Evolutionary conservation across 495 filamentous ascomycete species (phyloP).

Genomic region (Paragyromitra xinjiangensis): DNA sequence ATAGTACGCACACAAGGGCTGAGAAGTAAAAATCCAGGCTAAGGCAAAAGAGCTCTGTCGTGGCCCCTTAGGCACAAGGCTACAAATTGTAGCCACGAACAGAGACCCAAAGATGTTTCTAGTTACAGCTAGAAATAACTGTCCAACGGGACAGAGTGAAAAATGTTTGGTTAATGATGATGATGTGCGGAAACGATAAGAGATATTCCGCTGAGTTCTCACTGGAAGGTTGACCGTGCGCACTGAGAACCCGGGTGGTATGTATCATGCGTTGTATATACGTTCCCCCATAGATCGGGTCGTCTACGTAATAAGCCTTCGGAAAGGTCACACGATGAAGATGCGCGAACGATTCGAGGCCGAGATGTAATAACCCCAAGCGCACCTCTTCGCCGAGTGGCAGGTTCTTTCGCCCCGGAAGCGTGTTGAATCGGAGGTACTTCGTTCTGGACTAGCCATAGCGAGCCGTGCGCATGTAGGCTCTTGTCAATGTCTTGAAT

Average conservation of each 20-base stretch:
- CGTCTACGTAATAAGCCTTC: background rate
- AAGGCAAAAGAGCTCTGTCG: background rate
- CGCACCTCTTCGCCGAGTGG: background rate
- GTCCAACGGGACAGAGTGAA: background rate
- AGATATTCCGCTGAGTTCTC: background rate
- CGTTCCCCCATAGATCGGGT: background rate
- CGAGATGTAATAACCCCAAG: background rate
- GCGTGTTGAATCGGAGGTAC: background rate
- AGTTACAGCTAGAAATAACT: background rate
- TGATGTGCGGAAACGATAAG: background rate
- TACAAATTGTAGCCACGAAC: background rate
- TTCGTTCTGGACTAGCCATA: background rate
- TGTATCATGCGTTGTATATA: constrained; percentile 7
- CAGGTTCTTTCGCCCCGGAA: background rate
- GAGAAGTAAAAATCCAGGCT: too few species aligned
- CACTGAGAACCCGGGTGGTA: background rate
- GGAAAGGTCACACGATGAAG: background rate
- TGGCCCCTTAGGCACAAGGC: background rate
- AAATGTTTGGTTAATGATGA: background rate
- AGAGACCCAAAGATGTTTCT: background rate
- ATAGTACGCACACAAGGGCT: too few species aligned
- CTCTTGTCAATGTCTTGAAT: background rate
- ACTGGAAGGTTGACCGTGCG: background rate
- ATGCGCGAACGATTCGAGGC: background rate
- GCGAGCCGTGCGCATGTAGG: background rate